These are phyloP conservation scores for Penicillium paradoxum DNA, from an alignment of 495 filamentous ascomycete species.

Conservation along the genomic window DNA sequence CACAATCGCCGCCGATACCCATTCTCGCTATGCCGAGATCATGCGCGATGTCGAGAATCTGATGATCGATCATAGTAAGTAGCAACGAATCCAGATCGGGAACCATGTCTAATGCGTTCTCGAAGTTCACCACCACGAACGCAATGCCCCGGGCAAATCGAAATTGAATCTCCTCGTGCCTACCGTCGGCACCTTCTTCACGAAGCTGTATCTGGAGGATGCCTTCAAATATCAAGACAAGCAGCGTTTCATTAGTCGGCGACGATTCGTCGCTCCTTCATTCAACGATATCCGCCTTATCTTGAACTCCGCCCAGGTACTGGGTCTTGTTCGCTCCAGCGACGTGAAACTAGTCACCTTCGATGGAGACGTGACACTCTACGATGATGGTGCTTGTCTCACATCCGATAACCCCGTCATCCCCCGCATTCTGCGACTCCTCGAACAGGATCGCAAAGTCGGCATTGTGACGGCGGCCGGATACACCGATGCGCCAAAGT, in stretches of 20 bases:
- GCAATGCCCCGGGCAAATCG: constrained; percentile 60
- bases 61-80: constrained; percentile 84
- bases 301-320: constrained; percentile 89
- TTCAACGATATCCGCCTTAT: constrained; percentile 96
- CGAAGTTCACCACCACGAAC: constrained; percentile 63
- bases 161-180: constrained; percentile 93
- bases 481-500: constrained; percentile 79
- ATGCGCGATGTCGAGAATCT: constrained; percentile 89
- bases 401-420: constrained; percentile 71
- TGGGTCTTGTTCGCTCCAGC: constrained; percentile 65
- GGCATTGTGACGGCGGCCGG: constrained; percentile 97
- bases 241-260: constrained; percentile 78
- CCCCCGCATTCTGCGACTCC: constrained; percentile 63
- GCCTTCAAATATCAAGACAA: constrained; percentile 89
- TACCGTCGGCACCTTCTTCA: constrained; percentile 86
- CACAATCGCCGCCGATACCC: constrained; percentile 55
- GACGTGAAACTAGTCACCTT: constrained; percentile 80
- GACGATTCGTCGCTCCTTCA: constrained; percentile 91
- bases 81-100: background rate
- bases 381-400: constrained; percentile 84
- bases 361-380: constrained; percentile 95
- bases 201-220: constrained; percentile 72
- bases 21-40: constrained; percentile 88
- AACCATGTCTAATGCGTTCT: background rate
- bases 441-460: constrained; percentile 60